Base-by-base conservation (phyloP, 2,329 filamentous ascomycete genomes). In the Colletotrichum siamense region DNA sequence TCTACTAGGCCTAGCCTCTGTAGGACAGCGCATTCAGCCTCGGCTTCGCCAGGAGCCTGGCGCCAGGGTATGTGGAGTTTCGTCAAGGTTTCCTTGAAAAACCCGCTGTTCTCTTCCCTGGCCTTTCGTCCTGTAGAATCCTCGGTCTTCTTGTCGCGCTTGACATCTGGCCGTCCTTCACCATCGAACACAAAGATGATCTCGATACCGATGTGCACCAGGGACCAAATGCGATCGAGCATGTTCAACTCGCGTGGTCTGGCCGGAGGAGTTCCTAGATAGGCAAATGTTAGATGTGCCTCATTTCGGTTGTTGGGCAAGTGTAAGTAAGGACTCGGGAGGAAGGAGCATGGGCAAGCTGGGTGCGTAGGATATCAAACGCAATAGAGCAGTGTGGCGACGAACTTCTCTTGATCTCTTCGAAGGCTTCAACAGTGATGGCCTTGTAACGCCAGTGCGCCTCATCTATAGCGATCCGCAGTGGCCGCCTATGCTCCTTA, bases 151-250 rank as follows among this genome's bases (percentile, higher is more conserved):
- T 59, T 59, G 24, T 61, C 44, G 3, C 30, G n/a, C 32, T 73
- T 76, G 18, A 18, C 15, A 12, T 4, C 4, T 9, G 70, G 86
- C 18, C 86, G 85, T 12, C 87, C 83, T 12, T 83, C 81, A 1
- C 90, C 89, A 73, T 92, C 90, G 76, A 90, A 91, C 5, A 92
- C 86, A 72, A 91, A 91, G 8, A 91, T 78, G 2, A 89, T 83
- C 55, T 89, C 85, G 8, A 92, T 87, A 18, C 89, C 86, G 8
- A 89, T 83, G 24, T 85, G 85, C 30, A 90, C 83, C 2, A 91
- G 84, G 6, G 86, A 84, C 10, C 34, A 22, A 9, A 36, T 34
- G 9, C 70, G 69, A 1, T 69, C 18, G 3, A 76, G 55, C 22
- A 76, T 76, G n/a, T 71, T 34, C 6, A 9, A 24, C 22, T 76